Evolutionary conservation across 768 basidiomycete genomes (phyloP).

Genomic region (Phylloporus sp.): DNA sequence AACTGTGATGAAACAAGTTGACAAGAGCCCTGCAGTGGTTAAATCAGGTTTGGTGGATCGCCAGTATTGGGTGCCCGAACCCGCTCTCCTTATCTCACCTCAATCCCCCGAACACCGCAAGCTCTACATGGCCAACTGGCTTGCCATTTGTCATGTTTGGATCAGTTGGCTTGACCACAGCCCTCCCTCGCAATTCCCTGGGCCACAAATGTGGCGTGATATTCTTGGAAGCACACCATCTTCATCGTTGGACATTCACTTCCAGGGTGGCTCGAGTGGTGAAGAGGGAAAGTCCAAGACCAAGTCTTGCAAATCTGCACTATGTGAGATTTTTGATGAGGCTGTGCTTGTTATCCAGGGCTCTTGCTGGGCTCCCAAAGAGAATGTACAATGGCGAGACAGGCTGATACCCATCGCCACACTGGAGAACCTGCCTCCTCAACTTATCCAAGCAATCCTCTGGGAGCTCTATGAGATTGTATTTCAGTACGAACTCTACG

Average conservation of each 20-base stretch:
- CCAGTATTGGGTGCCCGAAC: too few species aligned
- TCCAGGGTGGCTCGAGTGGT: not conserved
- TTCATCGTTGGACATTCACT: not conserved
- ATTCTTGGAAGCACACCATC: not conserved
- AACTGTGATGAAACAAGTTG: too few species aligned
- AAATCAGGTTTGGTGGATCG: too few species aligned
- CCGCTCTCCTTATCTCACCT: too few species aligned
- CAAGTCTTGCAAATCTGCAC: not conserved
- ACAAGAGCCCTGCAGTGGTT: too few species aligned
- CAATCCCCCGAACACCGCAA: too few species aligned
- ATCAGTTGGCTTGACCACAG: too few species aligned
- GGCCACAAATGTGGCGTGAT: not conserved
- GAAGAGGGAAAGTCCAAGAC: not conserved
- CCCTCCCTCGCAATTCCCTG: not conserved
- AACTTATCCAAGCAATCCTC: not conserved
- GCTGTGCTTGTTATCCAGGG: too few species aligned
- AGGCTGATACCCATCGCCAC: not conserved
- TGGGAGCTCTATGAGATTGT: not conserved
- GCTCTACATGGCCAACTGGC: too few species aligned
- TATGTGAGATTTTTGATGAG: not conserved
- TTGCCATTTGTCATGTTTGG: too few species aligned
- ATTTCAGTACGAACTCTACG: not conserved
- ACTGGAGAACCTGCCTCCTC: not conserved
- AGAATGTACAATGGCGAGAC: not conserved
- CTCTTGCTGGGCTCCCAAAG: not conserved